Conservation (phyloP, 371 early-diverging fungal species). For the Zychaea mexicana region DNA sequence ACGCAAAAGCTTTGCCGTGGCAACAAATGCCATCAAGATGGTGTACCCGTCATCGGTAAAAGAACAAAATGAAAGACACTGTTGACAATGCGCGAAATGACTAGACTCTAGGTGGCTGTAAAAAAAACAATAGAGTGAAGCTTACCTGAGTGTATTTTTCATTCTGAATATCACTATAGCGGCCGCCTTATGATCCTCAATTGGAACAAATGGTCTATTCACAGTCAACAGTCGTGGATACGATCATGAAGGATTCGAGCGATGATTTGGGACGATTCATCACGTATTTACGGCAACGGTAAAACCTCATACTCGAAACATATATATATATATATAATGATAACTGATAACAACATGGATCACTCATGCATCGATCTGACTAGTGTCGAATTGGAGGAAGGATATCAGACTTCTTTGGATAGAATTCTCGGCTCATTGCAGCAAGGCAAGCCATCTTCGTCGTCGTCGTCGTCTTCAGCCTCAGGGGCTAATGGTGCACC, state of each 20-base stretch:
- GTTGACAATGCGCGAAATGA: neutral
- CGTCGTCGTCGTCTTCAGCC: no score
- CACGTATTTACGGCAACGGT: constrained; percentile 23
- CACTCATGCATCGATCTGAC: neutral
- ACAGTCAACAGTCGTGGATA: constrained; percentile 15
- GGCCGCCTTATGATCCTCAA: neutral
- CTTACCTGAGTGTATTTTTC: neutral
- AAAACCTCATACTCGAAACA: neutral
- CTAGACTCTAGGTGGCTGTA: no score
- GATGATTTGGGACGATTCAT: constrained; percentile 19
- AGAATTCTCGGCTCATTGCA: constrained; percentile 14
- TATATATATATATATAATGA: neutral
- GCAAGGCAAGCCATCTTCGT: constrained; percentile 12
- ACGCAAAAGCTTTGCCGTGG: constrained; percentile 2
- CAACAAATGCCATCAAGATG: constrained; percentile 1
- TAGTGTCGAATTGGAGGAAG: constrained; percentile 30
- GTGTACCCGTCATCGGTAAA: neutral
- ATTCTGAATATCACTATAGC: neutral
- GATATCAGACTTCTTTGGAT: constrained; percentile 23
- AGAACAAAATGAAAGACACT: neutral
- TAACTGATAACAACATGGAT: neutral
- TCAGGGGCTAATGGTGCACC: no score
- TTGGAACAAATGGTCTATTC: constrained; percentile 29
- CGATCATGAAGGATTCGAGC: constrained; percentile 13
- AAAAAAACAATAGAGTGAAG: no score